Conservation (phyloP, 257 asterid species). For the Handroanthus guayacan region DNA sequence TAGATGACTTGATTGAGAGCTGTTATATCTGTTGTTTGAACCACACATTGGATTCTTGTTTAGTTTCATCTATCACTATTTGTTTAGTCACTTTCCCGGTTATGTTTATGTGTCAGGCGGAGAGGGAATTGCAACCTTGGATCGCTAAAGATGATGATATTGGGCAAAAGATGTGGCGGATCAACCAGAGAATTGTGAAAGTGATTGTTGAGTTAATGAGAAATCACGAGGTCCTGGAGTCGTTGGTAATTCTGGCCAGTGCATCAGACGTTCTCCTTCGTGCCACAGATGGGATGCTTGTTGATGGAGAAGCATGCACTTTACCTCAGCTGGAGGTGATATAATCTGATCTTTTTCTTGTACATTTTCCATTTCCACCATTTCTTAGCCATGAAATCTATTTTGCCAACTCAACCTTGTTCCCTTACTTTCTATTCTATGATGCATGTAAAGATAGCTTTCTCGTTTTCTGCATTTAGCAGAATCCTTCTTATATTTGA, state of each 20-base stretch:
- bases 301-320: constrained; percentile 99
- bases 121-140: constrained; percentile 95
- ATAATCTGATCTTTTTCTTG: constrained; percentile 11
- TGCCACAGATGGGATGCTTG: constrained; percentile 98
- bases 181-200: constrained; percentile 93
- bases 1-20: constrained; percentile 6
- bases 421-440: constrained; percentile 17
- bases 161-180: constrained; percentile 92
- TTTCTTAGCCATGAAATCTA: constrained; percentile 2
- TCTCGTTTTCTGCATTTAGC: neutral
- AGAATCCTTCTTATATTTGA: neutral
- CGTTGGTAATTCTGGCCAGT: constrained; percentile 80
- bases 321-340: constrained; percentile 95
- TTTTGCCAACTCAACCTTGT: constrained; percentile 16
- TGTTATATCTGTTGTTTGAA: constrained; percentile 6
- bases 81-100: constrained; percentile 53
- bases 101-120: constrained; percentile 80
- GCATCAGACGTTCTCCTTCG: constrained; percentile 97
- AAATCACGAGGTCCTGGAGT: constrained; percentile 87
- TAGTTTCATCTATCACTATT: constrained; percentile 23
- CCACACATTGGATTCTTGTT: neutral
- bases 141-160: constrained; percentile 92
- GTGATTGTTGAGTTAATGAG: constrained; percentile 93
- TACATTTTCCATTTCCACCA: neutral
- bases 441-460: neutral